Base-by-base conservation (phyloP, 2,329 filamentous ascomycete species). In the Tolypocladium capitatum region DNA sequence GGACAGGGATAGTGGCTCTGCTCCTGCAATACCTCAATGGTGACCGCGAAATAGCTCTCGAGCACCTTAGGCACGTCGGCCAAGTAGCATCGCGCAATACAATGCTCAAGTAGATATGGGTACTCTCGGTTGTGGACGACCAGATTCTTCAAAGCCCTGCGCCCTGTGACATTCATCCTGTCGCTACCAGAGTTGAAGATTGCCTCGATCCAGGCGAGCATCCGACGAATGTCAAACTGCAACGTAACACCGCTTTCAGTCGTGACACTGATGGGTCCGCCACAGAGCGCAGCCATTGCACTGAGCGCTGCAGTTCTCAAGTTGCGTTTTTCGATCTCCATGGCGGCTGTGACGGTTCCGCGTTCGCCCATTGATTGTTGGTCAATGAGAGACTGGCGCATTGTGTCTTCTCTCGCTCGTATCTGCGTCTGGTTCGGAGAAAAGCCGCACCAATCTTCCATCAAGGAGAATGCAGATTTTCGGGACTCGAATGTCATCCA, bases 371-470 rank as follows among this genome's bases (percentile, higher is more conserved):
- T 66, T 20, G 84, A 80, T 48, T 92, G 86, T 48, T 88, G 84
- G 46, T 91, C 81, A 33, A 94, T 81, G 54, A 92, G 75, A 3
- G 86, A 87, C 55, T 90, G 85, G 40, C 87, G 78, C 83, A 96
- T 94, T 33, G 79, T 84, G 52, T 94, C 85, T 64, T 96, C 90
- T 51, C 88, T 77, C 49, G 83, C 81, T 5, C 83, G 79, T 36
- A 95, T 86, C 53, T 94, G 86, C 14, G 70, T 74, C 61, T 94
- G 88, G 53, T 96, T 95, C 0, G 90, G 88, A 8, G 90, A 95
- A 63, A 94, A 96, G 2, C 92, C 92, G 62, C 92, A 98, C 94
- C 94, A 98, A 54, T 97, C 91, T 65, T 98, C 92, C 90, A 98
- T 97, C 43, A 98, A 70, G 0, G 90, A 83, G 60, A 98, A 98